Evolutionary conservation across 176 grass and related monocot genomes (phyloP).

Genomic region (Rhipidocladum racemiflorum): DNA sequence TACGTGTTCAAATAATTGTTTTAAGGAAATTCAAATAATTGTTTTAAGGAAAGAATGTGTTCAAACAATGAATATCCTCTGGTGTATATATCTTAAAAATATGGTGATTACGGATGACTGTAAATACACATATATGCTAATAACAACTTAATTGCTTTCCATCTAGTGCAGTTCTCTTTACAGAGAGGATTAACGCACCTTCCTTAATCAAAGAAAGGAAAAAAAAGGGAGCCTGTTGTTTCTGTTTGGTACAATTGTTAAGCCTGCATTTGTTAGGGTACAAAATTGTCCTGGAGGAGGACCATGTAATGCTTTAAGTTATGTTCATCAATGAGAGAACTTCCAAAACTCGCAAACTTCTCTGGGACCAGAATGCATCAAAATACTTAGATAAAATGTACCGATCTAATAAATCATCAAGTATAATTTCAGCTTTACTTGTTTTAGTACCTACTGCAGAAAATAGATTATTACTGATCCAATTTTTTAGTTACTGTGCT

Average conservation of each 20-base stretch:
- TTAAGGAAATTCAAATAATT: background rate
- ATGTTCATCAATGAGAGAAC: background rate
- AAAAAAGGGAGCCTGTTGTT: background rate
- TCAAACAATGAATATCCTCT: background rate
- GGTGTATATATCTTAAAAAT: background rate
- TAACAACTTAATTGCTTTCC: background rate
- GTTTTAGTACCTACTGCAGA: background rate
- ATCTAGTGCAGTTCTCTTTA: background rate
- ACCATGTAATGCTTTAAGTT: slow-evolving; percentile 26
- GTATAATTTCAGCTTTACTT: background rate
- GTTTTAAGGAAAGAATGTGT: background rate
- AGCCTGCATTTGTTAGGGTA: background rate
- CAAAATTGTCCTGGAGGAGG: background rate
- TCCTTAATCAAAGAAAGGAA: background rate
- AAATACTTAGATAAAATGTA: background rate
- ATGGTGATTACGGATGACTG: background rate
- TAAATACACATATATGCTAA: background rate
- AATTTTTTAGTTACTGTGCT: background rate
- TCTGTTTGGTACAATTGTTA: background rate
- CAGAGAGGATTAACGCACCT: background rate
- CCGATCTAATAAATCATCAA: background rate
- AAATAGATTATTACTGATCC: background rate
- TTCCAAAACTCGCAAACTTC: background rate
- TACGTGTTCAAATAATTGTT: background rate
- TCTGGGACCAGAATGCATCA: slow-evolving; percentile 2